Percentiles rank a stretch among this genome's conserved stretches.
phyloP scores from a whole-genome alignment of 2,329 filamentous ascomycete species.

The Corynespora cassiicola region DNA sequence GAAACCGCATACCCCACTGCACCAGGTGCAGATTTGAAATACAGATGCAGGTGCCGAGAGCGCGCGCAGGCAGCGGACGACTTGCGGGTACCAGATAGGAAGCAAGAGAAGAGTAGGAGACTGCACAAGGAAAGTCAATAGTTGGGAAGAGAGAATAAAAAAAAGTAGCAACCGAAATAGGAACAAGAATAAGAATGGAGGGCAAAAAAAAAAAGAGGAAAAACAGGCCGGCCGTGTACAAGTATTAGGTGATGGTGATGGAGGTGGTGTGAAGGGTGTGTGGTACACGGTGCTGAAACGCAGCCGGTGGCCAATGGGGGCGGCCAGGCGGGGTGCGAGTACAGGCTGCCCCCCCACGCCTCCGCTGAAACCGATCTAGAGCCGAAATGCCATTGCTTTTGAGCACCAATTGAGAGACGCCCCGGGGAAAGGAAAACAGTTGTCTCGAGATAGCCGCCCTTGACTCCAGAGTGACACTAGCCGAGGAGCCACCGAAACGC shows the following conservation, averaged over 20 bases:
- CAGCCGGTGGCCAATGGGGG: constrained; percentile 17
- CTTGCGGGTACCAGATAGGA: constrained; percentile 30
- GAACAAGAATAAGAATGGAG: too few species aligned
- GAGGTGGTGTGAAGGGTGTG: constrained; percentile 1
- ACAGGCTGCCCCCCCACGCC: constrained; percentile 30
- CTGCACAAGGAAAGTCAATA: too few species aligned
- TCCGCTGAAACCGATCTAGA: constrained; percentile 37
- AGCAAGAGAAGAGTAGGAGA: neutral
- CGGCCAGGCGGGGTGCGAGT: constrained; percentile 15
- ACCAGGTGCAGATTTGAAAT: too few species aligned
- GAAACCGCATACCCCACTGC: constrained; percentile 28
- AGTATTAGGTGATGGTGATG: neutral
- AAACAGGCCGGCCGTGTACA: constrained; percentile 15
- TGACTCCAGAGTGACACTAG: constrained; percentile 24
- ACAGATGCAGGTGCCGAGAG: too few species aligned
- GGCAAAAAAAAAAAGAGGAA: constrained; percentile 21
- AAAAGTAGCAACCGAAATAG: neutral
- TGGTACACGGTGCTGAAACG: constrained; percentile 22
- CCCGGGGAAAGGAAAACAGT: constrained; percentile 22
- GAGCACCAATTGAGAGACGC: constrained; percentile 27
- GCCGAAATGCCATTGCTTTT: constrained; percentile 39
- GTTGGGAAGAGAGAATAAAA: too few species aligned
- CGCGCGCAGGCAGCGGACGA: too few species aligned
- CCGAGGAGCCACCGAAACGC: constrained; percentile 37
- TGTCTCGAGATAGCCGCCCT: constrained; percentile 31